A percentile compares a stretch with the other conserved stretches of the same genome.
phyloP scores from a whole-genome alignment of 108 stramenopile species.

The Aurantiochytrium sp. region DNA sequence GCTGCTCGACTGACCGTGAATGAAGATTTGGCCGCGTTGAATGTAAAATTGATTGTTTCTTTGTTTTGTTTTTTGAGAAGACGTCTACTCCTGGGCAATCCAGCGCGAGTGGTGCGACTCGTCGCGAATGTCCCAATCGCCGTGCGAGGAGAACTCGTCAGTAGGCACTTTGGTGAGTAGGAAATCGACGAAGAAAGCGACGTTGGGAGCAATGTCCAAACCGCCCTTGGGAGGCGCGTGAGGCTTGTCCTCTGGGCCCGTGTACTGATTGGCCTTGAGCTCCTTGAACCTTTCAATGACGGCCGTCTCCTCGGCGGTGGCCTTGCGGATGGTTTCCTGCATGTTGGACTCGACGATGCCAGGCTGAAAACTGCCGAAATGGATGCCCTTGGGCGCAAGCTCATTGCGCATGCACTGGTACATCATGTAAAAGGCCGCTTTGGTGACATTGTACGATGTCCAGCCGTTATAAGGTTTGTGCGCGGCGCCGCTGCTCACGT shows the following conservation, averaged over 20 bases:
- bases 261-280: not conserved
- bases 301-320: conserved; percentile 41
- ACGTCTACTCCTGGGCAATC: not conserved
- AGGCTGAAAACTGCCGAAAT: conserved; percentile 49
- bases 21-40: too few relatives aligned
- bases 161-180: not conserved
- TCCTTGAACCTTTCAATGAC: conserved; percentile 38
- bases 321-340: conserved; percentile 56
- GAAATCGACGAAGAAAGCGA: not conserved
- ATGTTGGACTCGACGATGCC: conserved; percentile 66
- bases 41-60: too few relatives aligned
- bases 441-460: conserved; percentile 56
- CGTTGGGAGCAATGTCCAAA: not conserved
- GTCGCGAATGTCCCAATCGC: conserved; percentile 18
- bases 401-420: conserved; percentile 46
- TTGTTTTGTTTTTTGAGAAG: too few relatives aligned
- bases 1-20: too few relatives aligned
- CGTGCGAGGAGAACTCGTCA: not conserved
- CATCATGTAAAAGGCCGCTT: conserved; percentile 61
- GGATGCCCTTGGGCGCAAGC: conserved; percentile 35
- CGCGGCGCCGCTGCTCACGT: conserved; percentile 44
- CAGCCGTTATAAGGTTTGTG: conserved; percentile 54
- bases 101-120: not conserved
- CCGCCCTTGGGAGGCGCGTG: not conserved
- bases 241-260: not conserved